Base-by-base conservation (phyloP, 176 grass and related monocot genomes). In the Triticum urartu region DNA sequence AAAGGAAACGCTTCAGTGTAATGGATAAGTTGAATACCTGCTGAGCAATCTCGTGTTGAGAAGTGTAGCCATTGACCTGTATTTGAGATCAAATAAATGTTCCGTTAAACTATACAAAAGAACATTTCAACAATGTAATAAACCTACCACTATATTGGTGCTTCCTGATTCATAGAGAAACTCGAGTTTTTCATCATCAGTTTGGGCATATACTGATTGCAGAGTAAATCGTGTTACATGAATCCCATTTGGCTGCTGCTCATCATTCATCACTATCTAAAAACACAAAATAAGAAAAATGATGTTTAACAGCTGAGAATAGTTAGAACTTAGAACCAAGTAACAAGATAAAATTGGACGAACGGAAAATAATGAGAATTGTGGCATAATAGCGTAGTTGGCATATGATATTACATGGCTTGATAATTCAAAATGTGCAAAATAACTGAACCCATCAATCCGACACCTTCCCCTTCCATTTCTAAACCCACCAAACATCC, bases 101-200 rank as follows among this genome's bases (percentile, higher is more conserved):
- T 42, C 54, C 32, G 21, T 43, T 38, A 68, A 71, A 86, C 68
- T 72, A 81, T 42, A 85, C 42, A 9, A 35, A 87, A 50, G 20
- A 79, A 9, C 9, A 81, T 85, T 87, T 83, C 28, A 86, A 52
- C 45, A 74, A 11, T 43, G 61, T 33, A 68, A 47, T 60, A 59
- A 43, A 54, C 79, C 52, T 86, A 98, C 96, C 88, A 94, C 75
- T 68, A 98, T 95, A 89, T 88, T 98, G 45, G 91, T 94, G 86
- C 76, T 98, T 80, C 96, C 96, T 61, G 96, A 98, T 94, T 98
- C 96, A 83, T 98, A 98, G 85, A 95, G 90, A 92, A 98, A 98
- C 80, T 98, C 96, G 40, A 98, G 91, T 61, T 94, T 98, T 84
- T 98, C 96, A 92, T 95, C 93, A n/a, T 98, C 93, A 17, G 30